Base-by-base conservation (phyloP, 192 early-diverging fungal genomes). In the Backusella luteola region DNA sequence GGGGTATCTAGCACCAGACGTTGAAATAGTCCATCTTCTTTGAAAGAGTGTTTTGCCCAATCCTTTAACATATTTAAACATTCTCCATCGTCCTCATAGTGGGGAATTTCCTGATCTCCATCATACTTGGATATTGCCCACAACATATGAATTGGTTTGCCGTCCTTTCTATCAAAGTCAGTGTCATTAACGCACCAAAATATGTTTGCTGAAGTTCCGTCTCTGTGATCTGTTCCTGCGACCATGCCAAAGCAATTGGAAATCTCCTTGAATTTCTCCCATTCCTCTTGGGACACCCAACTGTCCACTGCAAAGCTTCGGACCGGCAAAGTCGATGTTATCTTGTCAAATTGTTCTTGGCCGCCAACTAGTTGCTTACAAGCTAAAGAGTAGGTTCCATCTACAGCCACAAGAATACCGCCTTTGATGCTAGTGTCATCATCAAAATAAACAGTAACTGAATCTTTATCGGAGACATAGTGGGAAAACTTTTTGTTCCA, bases 351-450 rank as follows among this genome's bases (percentile, higher is more conserved):
- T 9, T 26, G 5, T 14, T 75, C 73, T 12, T 44, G 14, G 1
- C 59, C 35, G 0, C 39, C 39, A 8, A 75, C 21, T n/a, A 78
- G 38, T 32, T 76, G 72, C 15, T 69, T 23, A 34, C 82, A 77
- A 7, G 81, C 67, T 0, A 21, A 42, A n/a, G 77, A 79, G 19
- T 67, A 74, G 1, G 79, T 74, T 14, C 84, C 84, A 73, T 84
- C 84, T 1, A 76, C 75, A 41, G 80, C 83, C 0, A 84, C 80
- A 19, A 84, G 52, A n/a, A 81, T 42, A 32, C 73, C 73, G 4
- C 83, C 83, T 26, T 69, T 66, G 6, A 36, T 17, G 4, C n/a
- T 23, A 1, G 75, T 42, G 2, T 68, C 39, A 21, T 84, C 83
- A 2, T 66, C 36, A 67, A 70, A 79, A 7, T 15, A 53, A 35